Conservation (phyloP, 2,329 filamentous ascomycete genomes). For the Claviceps paspali region DNA sequence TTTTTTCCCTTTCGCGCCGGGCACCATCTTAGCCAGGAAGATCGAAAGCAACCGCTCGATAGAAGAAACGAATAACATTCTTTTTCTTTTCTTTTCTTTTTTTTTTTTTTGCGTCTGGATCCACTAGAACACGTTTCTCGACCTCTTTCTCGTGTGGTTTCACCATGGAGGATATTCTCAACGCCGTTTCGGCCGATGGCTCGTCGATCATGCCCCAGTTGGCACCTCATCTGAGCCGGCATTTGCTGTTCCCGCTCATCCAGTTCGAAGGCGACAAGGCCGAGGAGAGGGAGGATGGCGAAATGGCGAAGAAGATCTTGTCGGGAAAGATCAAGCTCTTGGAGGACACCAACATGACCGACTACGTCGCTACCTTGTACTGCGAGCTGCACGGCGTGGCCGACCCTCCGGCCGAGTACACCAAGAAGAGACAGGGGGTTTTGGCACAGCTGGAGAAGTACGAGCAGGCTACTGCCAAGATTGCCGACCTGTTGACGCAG, state of each 20-base stretch:
- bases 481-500: conserved; percentile 71
- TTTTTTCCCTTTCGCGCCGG: background rate
- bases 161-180: conserved; percentile 27
- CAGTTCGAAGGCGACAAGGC: conserved; percentile 79
- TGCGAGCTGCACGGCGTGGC: conserved; percentile 73
- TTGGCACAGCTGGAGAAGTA: conserved; percentile 68
- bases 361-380: conserved; percentile 88
- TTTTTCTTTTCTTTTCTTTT: no score
- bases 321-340: conserved; percentile 86
- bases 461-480: conserved; percentile 77
- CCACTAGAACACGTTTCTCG: background rate
- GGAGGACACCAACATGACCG: conserved; percentile 97
- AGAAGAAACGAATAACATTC: no score
- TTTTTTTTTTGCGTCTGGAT: background rate
- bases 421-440: conserved; percentile 79
- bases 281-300: conserved; percentile 51
- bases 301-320: conserved; percentile 52
- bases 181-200: conserved; percentile 46
- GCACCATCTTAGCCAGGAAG: background rate
- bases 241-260: conserved; percentile 90
- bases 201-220: conserved; percentile 78
- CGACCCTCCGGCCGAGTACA: conserved; percentile 69
- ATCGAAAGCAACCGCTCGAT: no score
- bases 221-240: conserved; percentile 83
- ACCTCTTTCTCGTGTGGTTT: background rate